Evolutionary conservation across 2,329 filamentous ascomycete genomes (phyloP).

Genomic region (Botrytis tulipae): DNA sequence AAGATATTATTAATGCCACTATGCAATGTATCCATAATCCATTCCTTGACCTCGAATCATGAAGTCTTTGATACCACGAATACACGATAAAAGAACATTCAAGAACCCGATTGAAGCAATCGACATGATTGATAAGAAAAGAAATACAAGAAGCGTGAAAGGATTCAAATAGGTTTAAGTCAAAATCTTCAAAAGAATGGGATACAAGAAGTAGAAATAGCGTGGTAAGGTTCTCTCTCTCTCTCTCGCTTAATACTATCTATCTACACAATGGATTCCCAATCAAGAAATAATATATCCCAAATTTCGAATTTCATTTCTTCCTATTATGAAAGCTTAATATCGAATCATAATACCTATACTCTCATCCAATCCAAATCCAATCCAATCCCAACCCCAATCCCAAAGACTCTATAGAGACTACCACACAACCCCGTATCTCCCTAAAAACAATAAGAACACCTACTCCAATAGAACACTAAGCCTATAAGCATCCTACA

Average conservation of each 20-base stretch:
- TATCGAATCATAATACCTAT: fast-evolving
- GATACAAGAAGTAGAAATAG: not conserved
- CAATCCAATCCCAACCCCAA: not conserved
- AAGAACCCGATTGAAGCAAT: not conserved
- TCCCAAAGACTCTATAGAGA: not conserved
- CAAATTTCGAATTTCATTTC: not conserved
- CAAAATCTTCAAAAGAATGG: fast-evolving
- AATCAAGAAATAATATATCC: not conserved
- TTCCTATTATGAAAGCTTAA: fast-evolving
- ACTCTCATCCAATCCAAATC: not conserved
- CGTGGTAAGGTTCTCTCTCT: not conserved
- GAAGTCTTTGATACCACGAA: not conserved
- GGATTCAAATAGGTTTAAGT: fast-evolving
- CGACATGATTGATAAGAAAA: too few relatives aligned
- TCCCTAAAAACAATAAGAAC: not conserved
- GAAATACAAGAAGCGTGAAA: too few relatives aligned
- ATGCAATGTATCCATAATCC: not conserved
- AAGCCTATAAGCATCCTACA: not conserved
- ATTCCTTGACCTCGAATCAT: not conserved
- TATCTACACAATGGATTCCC: not conserved
- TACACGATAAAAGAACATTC: not conserved
- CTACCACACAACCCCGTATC: not conserved
- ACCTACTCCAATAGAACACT: not conserved
- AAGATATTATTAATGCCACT: fast-evolving
- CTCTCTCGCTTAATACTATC: not conserved